Base-by-base conservation (phyloP, 202 grass and related monocot species). In the Bolboschoenoplectus hybrid region DNA sequence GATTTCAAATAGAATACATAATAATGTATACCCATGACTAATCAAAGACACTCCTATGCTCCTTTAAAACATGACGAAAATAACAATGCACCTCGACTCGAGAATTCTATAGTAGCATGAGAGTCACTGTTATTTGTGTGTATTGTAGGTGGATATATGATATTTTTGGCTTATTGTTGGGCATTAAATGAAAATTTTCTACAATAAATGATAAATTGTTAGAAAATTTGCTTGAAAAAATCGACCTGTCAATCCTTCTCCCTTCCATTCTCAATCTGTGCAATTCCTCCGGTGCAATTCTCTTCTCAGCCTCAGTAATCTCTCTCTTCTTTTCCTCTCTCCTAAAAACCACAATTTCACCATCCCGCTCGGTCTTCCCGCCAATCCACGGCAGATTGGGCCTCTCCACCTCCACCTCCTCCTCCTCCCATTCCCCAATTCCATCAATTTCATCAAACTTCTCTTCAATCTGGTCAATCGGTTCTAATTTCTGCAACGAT, bases 401-500 rank as follows among this genome's bases (percentile, higher is more conserved):
- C 35, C 1, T 82, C 39, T 82, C 80, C 55, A 41, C n/a, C 80
- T 82, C 80, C 52, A 35, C 26, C 80, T 51, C 80, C 45, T 80
- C 76, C 32, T 67, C 60, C 38, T 47, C 41, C 56, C 62, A 66
- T 51, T 67, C 40, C n/a, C 63, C 62, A 46, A 82, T 63, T 82
- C 9, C 60, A 7, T 83, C 63, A 52, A 83, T 50, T 82, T 11
- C 20, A 0, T 83, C 26, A 82, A 44, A 43, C 8, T 34, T 61
- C 2, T 51, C 63, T 83, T 83, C 26, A 83, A 55, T 67, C 56
- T 9, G 43, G 4, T 62, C 60, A 80, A 67, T 74, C 13, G 89
- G 85, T 51, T 92, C 44, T 38, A 87, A 78, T 53, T 88, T 39
- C 14, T 88, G 84, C 74, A 98, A 91, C 67, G 89, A 94, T 43